Base-by-base conservation (phyloP, 2,329 filamentous ascomycete species). In the Xylariomycetidae sp. region DNA sequence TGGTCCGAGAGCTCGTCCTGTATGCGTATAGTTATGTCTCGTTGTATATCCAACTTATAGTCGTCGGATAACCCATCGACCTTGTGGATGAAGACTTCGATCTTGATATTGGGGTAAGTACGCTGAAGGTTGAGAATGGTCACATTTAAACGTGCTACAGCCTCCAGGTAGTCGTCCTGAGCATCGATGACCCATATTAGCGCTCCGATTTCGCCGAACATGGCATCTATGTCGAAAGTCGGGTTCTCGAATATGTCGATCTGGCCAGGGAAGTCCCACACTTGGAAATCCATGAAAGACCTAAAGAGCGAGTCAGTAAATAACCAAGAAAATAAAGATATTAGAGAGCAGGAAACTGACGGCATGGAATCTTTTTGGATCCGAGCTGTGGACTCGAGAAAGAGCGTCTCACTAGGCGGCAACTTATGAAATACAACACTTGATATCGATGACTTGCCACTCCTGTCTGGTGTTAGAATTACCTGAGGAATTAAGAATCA, bases 401-500 rank as follows among this genome's bases (percentile, higher is more conserved):
- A 98, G 12, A 98, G 67, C 0, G 92, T 97, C 66, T 98, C 94
- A 49, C 86, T 94, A 3, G 92, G 89, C 3, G 90, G 88, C 56
- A 97, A 81, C 59, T 98, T 98, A 63, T 97, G 89, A 54, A 98
- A 97, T n/a, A 98, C 90, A 30, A 98, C 94, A 54, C 88, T 97
- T 16, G 89, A 92, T 57, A 98, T 97, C 5, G 92, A 98, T 1
- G 92, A 97, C 59, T 98, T 98, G 40, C 92, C 92, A 56, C 89
- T 96, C 67, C 92, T 98, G 47, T 15, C 25, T n/a, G n/a, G n/a
- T n/a, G n/a, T n/a, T n/a, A n/a, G n/a, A n/a, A n/a, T n/a, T n/a
- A n/a, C n/a, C n/a, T n/a, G n/a, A n/a, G n/a, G n/a, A n/a, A n/a
- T n/a, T n/a, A n/a, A n/a, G n/a, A n/a, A n/a, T n/a, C n/a, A n/a